Evolutionary conservation across 768 basidiomycete species (phyloP), one percentile per base, ranked within the genome.

Genomic region (Leccinum obscurum): DNA sequence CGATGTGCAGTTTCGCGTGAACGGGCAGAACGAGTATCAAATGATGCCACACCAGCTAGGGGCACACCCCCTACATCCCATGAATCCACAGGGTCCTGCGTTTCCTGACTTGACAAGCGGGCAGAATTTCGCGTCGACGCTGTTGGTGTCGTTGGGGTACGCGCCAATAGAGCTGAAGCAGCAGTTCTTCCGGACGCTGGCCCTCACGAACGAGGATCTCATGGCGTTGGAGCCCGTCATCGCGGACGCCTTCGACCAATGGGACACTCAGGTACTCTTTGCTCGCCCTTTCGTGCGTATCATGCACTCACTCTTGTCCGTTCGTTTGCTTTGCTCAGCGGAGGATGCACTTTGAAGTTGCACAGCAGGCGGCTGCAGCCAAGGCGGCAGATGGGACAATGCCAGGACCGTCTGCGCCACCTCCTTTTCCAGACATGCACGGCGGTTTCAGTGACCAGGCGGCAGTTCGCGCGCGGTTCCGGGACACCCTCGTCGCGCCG

Each of bases 211-310:
- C 73, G 90, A 92, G 55, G 92, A 93, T 67, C 80, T 93, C 17
- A 85, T 85, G 3, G 85, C 88, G 10, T 76, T 93, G 54, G 89
- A 93, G 68, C 88, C 90, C 28, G 78, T 91, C 65, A 87, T 93
- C 51, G 90, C 92, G 6, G 86, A 89, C 50, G 90, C 90, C 17
- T 93, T 90, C 83, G 92, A 93, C 59, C 87, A 89, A 44, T 93
- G 92, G 92, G 87, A 93, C 66, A 84, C 86, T 64, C 87, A 88
- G 72, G 90, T 92, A 68, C 58, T 30, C 2, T 2, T 35, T n/a
- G 39, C 20, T 28, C 10, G 52, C 32, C 8, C 48, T 34, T 32
- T 53, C 32, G 37, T 26, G 37, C 11, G 22, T 37, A 24, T 34
- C 54, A 15, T 49, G 9, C 13, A 11, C 54, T 70, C 51, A 58